phyloP scores from a whole-genome alignment of 2,329 filamentous ascomycete genomes.

The Phialocephala sp. region DNA sequence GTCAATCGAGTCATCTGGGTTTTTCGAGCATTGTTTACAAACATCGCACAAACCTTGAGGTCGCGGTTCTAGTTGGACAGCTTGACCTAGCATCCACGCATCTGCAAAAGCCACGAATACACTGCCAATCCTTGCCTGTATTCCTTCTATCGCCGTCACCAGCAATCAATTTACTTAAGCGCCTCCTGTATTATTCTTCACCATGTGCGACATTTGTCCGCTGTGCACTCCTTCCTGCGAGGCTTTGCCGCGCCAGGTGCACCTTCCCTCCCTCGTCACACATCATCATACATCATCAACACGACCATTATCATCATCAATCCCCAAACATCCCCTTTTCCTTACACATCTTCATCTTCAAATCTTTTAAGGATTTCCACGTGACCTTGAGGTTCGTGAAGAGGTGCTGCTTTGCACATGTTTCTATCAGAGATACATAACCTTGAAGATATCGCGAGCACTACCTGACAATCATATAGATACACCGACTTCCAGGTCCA shows the following conservation, averaged over 20 bases:
- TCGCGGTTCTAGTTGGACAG: slow-evolving; percentile 4
- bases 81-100: not conserved
- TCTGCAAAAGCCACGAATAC: not conserved
- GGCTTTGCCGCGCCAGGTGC: not conserved
- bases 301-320: not conserved
- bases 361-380: not conserved
- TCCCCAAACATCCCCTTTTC: not conserved
- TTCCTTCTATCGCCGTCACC: not conserved
- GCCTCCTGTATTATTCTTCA: not conserved
- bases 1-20: not conserved
- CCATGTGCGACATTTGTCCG: not conserved
- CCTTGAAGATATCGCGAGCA: slow-evolving; percentile 3
- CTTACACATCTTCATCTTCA: not conserved
- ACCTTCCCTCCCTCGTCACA: not conserved
- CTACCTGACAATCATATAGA: slow-evolving; percentile 44
- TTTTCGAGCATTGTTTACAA: not conserved
- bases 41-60: not conserved
- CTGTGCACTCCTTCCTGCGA: not conserved
- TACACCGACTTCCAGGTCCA: slow-evolving; percentile 80
- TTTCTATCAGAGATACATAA: not conserved
- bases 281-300: not conserved
- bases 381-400: not conserved
- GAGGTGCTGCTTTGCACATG: not conserved
- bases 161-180: not conserved
- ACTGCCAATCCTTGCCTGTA: not conserved